Percentiles rank a stretch among this genome's conserved stretches.
phyloP scores from a whole-genome alignment of 2,329 filamentous ascomycete species.

The Botrytis pseudocinerea region DNA sequence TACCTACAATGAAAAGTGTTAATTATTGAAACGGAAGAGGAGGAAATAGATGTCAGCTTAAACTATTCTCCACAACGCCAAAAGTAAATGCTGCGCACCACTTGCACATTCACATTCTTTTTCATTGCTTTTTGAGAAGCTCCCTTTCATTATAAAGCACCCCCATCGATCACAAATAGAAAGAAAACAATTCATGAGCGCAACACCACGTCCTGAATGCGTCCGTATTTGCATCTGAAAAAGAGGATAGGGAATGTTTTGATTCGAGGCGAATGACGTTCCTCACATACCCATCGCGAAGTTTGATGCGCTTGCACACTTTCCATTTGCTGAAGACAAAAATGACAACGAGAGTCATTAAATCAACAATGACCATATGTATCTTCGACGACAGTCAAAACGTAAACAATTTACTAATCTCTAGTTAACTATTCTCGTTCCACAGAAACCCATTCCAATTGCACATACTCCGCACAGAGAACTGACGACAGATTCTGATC shows the following conservation, averaged over 20 bases:
- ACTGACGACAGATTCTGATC: not conserved
- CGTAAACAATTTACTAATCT: not conserved
- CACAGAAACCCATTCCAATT: rapidly evolving
- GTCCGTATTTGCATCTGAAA: not conserved
- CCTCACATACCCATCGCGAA: not conserved
- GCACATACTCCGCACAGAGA: not conserved
- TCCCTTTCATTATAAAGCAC: not conserved
- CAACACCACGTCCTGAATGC: not conserved
- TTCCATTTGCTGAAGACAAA: not conserved
- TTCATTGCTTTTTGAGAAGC: no score
- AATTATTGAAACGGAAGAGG: not conserved
- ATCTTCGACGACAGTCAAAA: not conserved
- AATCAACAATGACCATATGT: not conserved
- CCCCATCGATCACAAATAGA: not conserved
- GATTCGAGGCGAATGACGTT: no score
- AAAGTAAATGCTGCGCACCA: not conserved
- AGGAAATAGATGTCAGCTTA: not conserved
- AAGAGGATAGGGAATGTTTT: no score
- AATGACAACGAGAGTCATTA: not conserved
- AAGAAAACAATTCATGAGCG: not conserved
- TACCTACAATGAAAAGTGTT: not conserved
- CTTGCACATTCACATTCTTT: no score
- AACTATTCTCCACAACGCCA: not conserved
- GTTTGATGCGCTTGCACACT: not conserved
- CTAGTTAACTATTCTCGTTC: not conserved